phyloP scores from a whole-genome alignment of 352 stramenopile species.

The Peronospora destructor region DNA sequence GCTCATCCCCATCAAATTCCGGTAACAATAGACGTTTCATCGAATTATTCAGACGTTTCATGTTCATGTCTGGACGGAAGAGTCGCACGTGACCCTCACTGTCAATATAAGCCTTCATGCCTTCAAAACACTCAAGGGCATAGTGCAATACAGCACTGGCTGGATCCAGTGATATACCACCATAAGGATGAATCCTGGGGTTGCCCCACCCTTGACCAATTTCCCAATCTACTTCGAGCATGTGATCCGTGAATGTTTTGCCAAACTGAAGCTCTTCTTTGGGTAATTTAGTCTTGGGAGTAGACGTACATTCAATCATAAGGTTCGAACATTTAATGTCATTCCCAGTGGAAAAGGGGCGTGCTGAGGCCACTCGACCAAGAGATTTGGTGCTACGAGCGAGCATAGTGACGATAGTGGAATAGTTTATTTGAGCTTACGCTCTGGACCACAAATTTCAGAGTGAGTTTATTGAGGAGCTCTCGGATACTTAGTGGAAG shows the following conservation, averaged over 20 bases:
- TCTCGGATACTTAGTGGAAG: neutral
- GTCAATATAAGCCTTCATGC: slow-evolving; percentile 92
- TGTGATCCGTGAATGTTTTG: slow-evolving; percentile 94
- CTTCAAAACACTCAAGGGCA: slow-evolving; percentile 92
- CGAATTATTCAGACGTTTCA: slow-evolving; percentile 90
- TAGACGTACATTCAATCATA: slow-evolving; percentile 37
- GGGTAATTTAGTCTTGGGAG: slow-evolving; percentile 55
- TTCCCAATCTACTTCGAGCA: slow-evolving; percentile 93
- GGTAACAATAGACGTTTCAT: slow-evolving; percentile 90
- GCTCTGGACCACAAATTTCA: slow-evolving; percentile 3
- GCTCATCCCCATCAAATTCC: slow-evolving; percentile 86
- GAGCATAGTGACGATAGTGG: slow-evolving; percentile 3
- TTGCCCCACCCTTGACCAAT: slow-evolving; percentile 75
- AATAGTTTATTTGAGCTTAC: slow-evolving; percentile 1
- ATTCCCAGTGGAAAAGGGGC: slow-evolving; percentile 19
- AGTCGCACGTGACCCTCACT: slow-evolving; percentile 83
- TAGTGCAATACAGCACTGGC: slow-evolving; percentile 92
- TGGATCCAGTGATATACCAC: slow-evolving; percentile 87
- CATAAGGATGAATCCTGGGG: slow-evolving; percentile 89
- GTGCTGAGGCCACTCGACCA: slow-evolving; percentile 16
- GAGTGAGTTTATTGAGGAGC: slow-evolving; percentile 27
- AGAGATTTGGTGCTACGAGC: slow-evolving; percentile 13
- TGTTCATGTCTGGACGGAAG: slow-evolving; percentile 96
- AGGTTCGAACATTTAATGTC: slow-evolving; percentile 35
- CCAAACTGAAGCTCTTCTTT: slow-evolving; percentile 91